Evolutionary conservation across 441 rosid species (phyloP).

Genomic region (Croton laevigatus): DNA sequence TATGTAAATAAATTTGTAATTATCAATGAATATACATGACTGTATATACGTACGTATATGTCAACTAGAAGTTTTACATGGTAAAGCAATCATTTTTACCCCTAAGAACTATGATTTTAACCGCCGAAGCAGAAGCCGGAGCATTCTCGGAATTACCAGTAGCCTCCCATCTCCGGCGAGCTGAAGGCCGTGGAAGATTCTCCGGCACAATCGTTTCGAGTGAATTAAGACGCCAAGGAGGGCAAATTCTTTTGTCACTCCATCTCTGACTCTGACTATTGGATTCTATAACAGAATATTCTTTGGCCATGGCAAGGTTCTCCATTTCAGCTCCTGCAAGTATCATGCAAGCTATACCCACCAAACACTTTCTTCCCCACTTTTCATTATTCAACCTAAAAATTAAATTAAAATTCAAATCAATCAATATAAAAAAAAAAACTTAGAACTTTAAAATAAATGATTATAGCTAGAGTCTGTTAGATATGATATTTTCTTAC

Average conservation of each 20-base stretch:
- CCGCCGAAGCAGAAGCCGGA: conserved; percentile 35
- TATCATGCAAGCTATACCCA: conserved; percentile 30
- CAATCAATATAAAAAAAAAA: neutral
- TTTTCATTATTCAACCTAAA: conserved; percentile 23
- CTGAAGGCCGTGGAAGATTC: conserved; percentile 62
- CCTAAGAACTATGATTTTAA: conserved; percentile 8
- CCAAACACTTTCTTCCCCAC: conserved; percentile 23
- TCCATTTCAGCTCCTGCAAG: conserved; percentile 25
- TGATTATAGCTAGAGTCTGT: too few relatives aligned
- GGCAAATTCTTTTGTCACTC: conserved; percentile 62
- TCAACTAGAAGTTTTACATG: conserved; percentile 15
- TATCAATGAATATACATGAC: neutral
- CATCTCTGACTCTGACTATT: conserved; percentile 31
- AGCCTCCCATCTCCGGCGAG: conserved; percentile 42
- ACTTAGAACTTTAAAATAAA: too few relatives aligned
- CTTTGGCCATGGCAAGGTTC: conserved; percentile 13
- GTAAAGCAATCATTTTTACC: conserved; percentile 39
- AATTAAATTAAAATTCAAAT: neutral
- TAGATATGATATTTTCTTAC: conserved; percentile 13
- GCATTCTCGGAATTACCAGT: conserved; percentile 27
- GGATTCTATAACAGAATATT: neutral
- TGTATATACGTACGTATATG: too few relatives aligned
- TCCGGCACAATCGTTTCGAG: conserved; percentile 68
- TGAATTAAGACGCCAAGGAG: conserved; percentile 56
- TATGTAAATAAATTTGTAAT: neutral